Percentiles rank a stretch among this genome's conserved stretches.
Evolutionary conservation across 1,139 yeast species (phyloP).

Genomic region (Yamadazyma sp.): DNA sequence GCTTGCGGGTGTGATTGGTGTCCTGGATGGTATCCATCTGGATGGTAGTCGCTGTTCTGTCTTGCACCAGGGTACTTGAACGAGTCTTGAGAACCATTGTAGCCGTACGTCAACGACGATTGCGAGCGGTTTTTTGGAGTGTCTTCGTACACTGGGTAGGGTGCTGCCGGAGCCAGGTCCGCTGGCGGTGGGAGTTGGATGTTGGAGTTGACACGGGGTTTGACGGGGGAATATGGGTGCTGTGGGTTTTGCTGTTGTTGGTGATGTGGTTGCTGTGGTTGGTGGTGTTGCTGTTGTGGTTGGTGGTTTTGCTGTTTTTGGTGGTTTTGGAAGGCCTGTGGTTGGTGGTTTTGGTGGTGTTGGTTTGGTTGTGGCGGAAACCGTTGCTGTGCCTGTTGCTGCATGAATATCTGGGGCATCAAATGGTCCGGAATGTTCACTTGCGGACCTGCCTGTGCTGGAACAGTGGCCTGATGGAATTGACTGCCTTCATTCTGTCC

Average conservation of each 20-base stretch:
- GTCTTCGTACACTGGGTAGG: slow-evolving; percentile 3
- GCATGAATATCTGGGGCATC: slow-evolving; percentile 25
- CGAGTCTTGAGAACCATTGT: slow-evolving; percentile 7
- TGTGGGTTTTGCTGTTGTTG: slow-evolving; percentile 7
- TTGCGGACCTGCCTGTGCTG: slow-evolving; percentile 2
- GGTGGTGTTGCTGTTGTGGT: too few relatives aligned
- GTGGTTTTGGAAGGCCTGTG: too few relatives aligned
- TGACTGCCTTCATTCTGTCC: not conserved
- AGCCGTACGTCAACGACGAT: slow-evolving; percentile 12
- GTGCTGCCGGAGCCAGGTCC: slow-evolving; percentile 1
- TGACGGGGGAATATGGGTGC: slow-evolving; percentile 2
- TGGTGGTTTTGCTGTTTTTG: too few relatives aligned
- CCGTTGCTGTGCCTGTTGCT: slow-evolving; percentile 1
- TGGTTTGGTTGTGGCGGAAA: slow-evolving; percentile 8
- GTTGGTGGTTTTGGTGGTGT: too few relatives aligned
- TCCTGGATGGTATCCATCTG: not conserved
- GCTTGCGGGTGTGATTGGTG: slow-evolving; percentile 1
- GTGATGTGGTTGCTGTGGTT: slow-evolving; percentile 7
- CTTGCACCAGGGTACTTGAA: slow-evolving; percentile 4
- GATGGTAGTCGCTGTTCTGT: slow-evolving; percentile 6
- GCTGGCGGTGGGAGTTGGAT: too few relatives aligned
- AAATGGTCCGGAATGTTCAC: slow-evolving; percentile 34
- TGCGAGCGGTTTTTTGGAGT: slow-evolving; percentile 13
- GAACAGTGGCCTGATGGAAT: not conserved
- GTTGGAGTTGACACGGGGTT: too few relatives aligned